Evolutionary conservation across 2,329 filamentous ascomycete species (phyloP).

Genomic region (Hymenoscyphus scutula): DNA sequence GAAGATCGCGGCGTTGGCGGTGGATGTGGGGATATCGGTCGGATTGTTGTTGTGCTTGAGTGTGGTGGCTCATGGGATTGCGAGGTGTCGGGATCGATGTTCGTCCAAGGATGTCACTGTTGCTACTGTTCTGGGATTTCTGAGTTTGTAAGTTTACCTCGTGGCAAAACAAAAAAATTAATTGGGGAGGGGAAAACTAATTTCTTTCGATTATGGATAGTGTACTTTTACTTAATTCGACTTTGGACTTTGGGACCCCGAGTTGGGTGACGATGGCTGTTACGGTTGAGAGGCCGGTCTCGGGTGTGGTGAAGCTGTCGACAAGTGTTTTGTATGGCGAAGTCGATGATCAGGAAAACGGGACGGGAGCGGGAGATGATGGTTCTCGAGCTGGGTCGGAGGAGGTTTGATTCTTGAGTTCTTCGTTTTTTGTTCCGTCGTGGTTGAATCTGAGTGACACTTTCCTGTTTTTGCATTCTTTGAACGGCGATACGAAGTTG

Average conservation of each 20-base stretch:
- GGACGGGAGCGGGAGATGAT: not conserved
- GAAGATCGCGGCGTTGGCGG: slow-evolving; percentile 8
- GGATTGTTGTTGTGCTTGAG: slow-evolving; percentile 21
- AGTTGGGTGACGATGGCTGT: slow-evolving; percentile 17
- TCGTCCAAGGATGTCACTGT: not conserved
- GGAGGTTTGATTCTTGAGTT: not conserved
- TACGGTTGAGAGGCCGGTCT: slow-evolving; percentile 17
- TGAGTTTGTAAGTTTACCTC: slow-evolving; percentile 21
- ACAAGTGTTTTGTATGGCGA: slow-evolving; percentile 22
- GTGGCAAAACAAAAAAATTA: too few relatives aligned
- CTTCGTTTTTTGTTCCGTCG: too few relatives aligned
- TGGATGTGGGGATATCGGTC: slow-evolving; percentile 22
- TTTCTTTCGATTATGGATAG: too few relatives aligned
- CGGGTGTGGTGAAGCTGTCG: slow-evolving; percentile 18
- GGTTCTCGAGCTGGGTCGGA: not conserved
- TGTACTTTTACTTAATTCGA: slow-evolving; percentile 21
- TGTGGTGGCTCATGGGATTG: slow-evolving; percentile 19
- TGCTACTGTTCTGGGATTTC: slow-evolving; percentile 21
- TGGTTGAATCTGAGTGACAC: too few relatives aligned
- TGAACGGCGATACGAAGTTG: too few relatives aligned
- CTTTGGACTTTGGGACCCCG: slow-evolving; percentile 22
- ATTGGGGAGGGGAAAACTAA: not conserved
- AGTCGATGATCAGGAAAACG: slow-evolving; percentile 13
- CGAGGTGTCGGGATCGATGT: not conserved
- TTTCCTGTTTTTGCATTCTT: too few relatives aligned